Percentiles rank a stretch among this genome's conserved stretches.
phyloP scores from a whole-genome alignment of 148 eudicot genomes.

The Selenicereus undatus region DNA sequence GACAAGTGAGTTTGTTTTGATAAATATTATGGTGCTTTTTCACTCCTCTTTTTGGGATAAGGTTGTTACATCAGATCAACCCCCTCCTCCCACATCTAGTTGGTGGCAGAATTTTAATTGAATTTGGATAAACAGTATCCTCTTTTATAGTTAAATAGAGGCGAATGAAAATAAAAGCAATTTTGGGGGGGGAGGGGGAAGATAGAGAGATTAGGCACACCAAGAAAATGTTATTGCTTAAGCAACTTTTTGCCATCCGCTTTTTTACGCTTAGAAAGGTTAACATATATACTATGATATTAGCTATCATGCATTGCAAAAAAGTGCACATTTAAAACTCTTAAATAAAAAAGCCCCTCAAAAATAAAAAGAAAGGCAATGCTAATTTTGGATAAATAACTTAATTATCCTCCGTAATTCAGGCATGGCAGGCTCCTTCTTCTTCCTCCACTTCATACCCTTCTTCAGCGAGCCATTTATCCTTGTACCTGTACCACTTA shows the following conservation, averaged over 20 bases:
- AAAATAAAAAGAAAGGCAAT: not conserved
- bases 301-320: constrained; percentile 1
- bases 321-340: not conserved
- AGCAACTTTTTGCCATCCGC: not conserved
- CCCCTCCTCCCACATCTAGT: too few species aligned
- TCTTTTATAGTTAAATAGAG: too few species aligned
- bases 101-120: too few species aligned
- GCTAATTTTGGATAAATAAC: not conserved
- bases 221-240: not conserved
- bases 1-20: too few species aligned
- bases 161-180: too few species aligned
- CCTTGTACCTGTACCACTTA: constrained; percentile 71
- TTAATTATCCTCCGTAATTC: not conserved
- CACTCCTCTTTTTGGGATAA: too few species aligned
- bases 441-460: constrained; percentile 46
- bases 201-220: too few species aligned
- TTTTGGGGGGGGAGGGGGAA: too few species aligned
- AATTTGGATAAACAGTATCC: too few species aligned
- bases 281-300: not conserved
- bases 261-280: not conserved
- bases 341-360: not conserved
- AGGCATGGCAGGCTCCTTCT: constrained; percentile 32
- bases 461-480: constrained; percentile 59
- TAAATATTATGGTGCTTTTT: too few species aligned
- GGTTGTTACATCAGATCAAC: too few species aligned